Base-by-base conservation (phyloP, 1,139 yeast species). In the Insectozyma bohioensis region DNA sequence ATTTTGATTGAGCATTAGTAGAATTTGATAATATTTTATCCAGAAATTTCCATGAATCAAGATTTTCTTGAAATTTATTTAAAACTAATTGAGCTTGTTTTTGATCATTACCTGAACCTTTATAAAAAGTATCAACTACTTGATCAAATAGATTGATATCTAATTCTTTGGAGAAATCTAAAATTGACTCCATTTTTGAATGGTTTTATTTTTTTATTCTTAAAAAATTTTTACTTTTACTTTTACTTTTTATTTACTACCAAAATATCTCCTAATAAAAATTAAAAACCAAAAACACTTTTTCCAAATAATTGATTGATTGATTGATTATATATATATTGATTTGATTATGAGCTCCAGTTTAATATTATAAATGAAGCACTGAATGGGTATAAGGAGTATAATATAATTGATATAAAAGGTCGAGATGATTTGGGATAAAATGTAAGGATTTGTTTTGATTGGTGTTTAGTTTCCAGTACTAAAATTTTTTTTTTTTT, bases 21-120 rank as follows among this genome's bases (percentile, higher is more conserved):
- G 95, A 81, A 46, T 69, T 74, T 46, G 92, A 92, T 47, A 92
- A 71, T 41, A 92, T 90, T 56, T 84, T 80, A 52, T 92, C 97
- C 19, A 95, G 94, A 40, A 85, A 78, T 47, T 85, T 87, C 99
- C 99, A 92, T 20, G 97, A 84, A 48, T 92, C 96, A 2, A 94
- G 94, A 58, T 88, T 84, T 43, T 88, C 95, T 61, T 94, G 97
- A 57, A 92, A 90, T 61, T 81, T 82, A 30, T 92, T 88, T 53
- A 92, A 73, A 5, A 88, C 72, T 30, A 72, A 70, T 60, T 87
- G 97, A 9, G 99, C 98, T 43, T 75, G 72, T 48, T 81, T 82
- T 50, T 90, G 95, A 47, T 78, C 85, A 12, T 75, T 70, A 18
- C 95, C 96, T 7, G 85, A 72, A 6, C 95, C 95, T 42, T 74